phyloP scores from a whole-genome alignment of 2,329 filamentous ascomycete species.

The Pyrenochaeta sp. region DNA sequence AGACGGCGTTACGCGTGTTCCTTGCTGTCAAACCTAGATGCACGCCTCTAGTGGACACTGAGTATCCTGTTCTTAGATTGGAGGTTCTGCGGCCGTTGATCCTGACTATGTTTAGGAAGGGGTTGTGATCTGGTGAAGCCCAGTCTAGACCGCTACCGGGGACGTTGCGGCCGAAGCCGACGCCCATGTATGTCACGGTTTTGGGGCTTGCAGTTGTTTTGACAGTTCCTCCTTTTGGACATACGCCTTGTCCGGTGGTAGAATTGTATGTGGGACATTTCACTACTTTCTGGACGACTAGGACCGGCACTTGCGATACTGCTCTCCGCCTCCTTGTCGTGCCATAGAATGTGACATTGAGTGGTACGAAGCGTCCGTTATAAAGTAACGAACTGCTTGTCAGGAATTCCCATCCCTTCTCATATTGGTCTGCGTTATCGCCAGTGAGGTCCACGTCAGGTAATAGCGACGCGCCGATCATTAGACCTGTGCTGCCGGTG shows the following conservation, averaged over 20 bases:
- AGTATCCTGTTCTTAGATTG: constrained; percentile 8
- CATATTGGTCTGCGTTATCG: not conserved
- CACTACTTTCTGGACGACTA: constrained; percentile 13
- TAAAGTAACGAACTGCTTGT: constrained; percentile 8
- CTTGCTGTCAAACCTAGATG: constrained; percentile 9
- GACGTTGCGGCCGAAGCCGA: constrained; percentile 17
- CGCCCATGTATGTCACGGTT: constrained; percentile 13
- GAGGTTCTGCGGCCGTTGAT: not conserved
- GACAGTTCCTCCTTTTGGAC: constrained; percentile 1
- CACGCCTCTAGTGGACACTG: constrained; percentile 11
- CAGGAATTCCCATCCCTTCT: constrained; percentile 9
- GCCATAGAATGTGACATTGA: constrained; percentile 16
- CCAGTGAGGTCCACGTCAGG: constrained; percentile 2
- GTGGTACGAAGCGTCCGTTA: constrained; percentile 11
- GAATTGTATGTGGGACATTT: constrained; percentile 16
- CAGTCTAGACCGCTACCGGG: constrained; percentile 1
- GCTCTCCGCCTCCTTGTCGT: not conserved
- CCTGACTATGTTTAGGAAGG: constrained; percentile 28
- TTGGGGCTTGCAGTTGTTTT: not conserved
- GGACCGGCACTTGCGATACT: constrained; percentile 6
- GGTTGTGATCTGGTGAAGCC: constrained; percentile 18
- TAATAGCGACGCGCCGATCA: constrained; percentile 12
- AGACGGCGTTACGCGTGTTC: constrained; percentile 11
- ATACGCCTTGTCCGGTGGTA: constrained; percentile 3
- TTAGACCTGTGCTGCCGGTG: constrained; percentile 16